phyloP scores from a whole-genome alignment of 2,329 filamentous ascomycete genomes.

The Sporothrix pallida region DNA sequence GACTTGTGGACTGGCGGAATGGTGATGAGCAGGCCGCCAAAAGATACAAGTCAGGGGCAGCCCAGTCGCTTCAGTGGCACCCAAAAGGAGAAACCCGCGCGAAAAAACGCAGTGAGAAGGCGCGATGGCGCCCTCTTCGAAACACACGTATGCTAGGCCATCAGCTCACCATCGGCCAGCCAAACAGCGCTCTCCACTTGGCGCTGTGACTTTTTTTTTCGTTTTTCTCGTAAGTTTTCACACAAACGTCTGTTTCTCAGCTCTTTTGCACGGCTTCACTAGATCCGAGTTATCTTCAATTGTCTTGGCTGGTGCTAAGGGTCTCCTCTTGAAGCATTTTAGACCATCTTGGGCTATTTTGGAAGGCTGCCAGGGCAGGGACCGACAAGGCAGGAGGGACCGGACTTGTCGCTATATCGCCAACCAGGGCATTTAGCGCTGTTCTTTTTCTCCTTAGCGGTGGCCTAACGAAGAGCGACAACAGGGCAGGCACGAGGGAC shows the following conservation, averaged over 20 bases:
- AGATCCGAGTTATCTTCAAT: background rate
- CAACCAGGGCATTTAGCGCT: slow-evolving; percentile 26
- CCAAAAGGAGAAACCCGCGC: slow-evolving; percentile 24
- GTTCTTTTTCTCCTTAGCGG: slow-evolving; percentile 3
- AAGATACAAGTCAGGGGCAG: slow-evolving; percentile 20
- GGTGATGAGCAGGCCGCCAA: background rate
- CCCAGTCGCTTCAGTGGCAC: background rate
- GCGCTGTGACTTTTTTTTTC: slow-evolving; percentile 21
- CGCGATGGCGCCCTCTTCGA: background rate
- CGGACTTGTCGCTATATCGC: slow-evolving; percentile 8
- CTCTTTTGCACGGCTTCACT: background rate
- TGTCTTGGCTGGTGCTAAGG: slow-evolving; percentile 8
- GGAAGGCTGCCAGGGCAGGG: background rate
- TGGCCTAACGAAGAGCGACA: background rate
- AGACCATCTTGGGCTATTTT: background rate
- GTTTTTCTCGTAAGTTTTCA: background rate
- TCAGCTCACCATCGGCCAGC: background rate
- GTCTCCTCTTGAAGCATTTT: background rate
- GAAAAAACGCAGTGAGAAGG: slow-evolving; percentile 9
- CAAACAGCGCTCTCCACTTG: slow-evolving; percentile 25
- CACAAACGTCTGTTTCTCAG: slow-evolving; percentile 18
- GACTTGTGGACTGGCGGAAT: background rate
- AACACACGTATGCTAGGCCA: background rate
- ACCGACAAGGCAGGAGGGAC: slow-evolving; percentile 20
- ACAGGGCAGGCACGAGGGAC: slow-evolving; percentile 13